phyloP scores from a whole-genome alignment of 116 monocot species.

The Posidonia oceanica region DNA sequence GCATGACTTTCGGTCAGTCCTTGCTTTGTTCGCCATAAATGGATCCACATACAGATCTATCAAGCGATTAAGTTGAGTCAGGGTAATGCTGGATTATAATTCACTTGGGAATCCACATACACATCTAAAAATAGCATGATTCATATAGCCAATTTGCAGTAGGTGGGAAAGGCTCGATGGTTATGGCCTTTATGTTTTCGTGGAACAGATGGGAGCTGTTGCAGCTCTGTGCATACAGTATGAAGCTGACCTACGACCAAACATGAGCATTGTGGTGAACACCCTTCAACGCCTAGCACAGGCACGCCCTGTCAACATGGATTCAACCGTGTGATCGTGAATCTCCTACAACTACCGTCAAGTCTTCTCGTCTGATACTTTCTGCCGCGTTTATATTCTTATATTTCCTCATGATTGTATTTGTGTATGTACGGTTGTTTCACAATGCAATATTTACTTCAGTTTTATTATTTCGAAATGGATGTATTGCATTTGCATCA shows the following conservation, averaged over 20 bases:
- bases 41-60: too few relatives aligned
- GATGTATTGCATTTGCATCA: not conserved
- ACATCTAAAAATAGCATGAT: not conserved
- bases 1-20: too few relatives aligned
- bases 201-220: conserved; percentile 40
- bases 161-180: too few relatives aligned
- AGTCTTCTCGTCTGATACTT: not conserved
- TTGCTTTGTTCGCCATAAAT: too few relatives aligned
- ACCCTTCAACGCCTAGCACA: conserved; percentile 27
- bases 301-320: not conserved
- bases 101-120: too few relatives aligned
- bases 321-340: not conserved
- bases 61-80: not conserved
- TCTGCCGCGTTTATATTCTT: not conserved
- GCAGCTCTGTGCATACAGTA: conserved; percentile 39
- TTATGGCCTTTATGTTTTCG: not conserved
- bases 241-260: conserved; percentile 39
- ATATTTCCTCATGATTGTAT: not conserved
- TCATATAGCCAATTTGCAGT: not conserved
- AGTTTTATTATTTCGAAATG: not conserved
- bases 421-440: not conserved
- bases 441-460: not conserved
- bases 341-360: not conserved
- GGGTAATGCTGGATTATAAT: not conserved
- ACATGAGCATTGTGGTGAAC: conserved; percentile 42